Conservation (phyloP, 176 grass and related monocot genomes). For the Eremochloa ophiuroides region DNA sequence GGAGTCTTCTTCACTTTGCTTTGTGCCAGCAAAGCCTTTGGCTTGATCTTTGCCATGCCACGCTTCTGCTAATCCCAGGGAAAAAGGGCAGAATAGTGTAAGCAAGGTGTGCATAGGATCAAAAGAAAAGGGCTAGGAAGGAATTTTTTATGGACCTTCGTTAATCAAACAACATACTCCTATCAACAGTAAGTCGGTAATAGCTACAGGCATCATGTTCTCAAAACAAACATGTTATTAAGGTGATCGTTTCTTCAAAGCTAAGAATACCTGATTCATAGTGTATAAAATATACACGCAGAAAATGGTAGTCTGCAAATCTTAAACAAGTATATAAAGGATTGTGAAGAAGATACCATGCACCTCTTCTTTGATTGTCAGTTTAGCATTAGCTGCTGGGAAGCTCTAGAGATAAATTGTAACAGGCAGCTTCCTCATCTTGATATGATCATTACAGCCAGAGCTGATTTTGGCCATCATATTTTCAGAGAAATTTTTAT, state of each 20-base stretch:
- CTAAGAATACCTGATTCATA: background rate
- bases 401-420: too few species aligned
- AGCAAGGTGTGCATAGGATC: background rate
- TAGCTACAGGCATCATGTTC: background rate
- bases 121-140: background rate
- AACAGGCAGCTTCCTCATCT: too few species aligned
- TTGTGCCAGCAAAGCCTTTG: conserved; percentile 60
- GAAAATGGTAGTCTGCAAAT: background rate
- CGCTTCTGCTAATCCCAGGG: conserved; percentile 16
- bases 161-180: background rate
- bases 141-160: background rate
- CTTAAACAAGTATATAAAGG: background rate
- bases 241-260: background rate
- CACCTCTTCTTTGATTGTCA: too few species aligned
- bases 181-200: background rate
- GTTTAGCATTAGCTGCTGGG: too few species aligned
- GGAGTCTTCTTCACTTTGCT: conserved; percentile 86
- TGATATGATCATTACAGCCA: too few species aligned
- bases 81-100: background rate
- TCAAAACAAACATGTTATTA: background rate
- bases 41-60: conserved; percentile 69
- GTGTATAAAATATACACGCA: background rate
- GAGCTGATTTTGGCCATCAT: too few species aligned
- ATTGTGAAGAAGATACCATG: background rate
- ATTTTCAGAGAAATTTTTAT: too few species aligned